Evolutionary conservation across 176 grass and related monocot genomes (phyloP), one percentile per base, ranked within the genome.

Genomic region (Metroxylon sagu): DNA sequence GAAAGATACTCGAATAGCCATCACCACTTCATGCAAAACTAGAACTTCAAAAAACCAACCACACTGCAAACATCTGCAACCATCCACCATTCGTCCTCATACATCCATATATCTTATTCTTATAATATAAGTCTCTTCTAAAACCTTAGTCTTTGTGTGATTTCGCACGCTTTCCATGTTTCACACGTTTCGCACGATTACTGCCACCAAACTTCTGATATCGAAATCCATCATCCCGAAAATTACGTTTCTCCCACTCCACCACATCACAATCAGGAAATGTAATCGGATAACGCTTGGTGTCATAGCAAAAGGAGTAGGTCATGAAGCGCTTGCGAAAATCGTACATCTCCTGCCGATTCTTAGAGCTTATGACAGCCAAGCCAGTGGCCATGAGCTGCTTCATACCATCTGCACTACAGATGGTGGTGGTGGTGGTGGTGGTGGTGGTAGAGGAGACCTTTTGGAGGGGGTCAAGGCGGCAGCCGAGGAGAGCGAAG

Each of bases 291-390:
- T 68, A 68, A 14, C 65, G 52, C 18, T 35, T 14, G 5, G 52
- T 28, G 52, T 68, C 65, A 18, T 68, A 43, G 29, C 65, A 68
- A 26, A 55, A 52, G 65, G 52, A 68, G 65, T 68, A 68, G 65
- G 25, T 48, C 52, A 68, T 68, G 52, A 48, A 56, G 7, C 4
- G 26, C 52, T 35, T 4, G 3, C 65, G 28, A 52, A 68, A 68
- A 4, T 8, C n/a, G 17, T 6, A 26, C 52, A 68, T 68, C 3
- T n/a, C 52, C 18, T 18, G 26, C 5, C 65, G 65, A 18, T 6
- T 25, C 16, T 54, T 26, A 10, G 28, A 29, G 8, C 29, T 56
- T 8, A 68, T 35, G 28, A 16, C 52, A 0, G 52, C 52, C 3
- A 68, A 52, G 12, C 52, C 52, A 1, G 65, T 56, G 52, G 65